Evolutionary conservation across 306 rosid genomes (phyloP).

Genomic region (Abrus precatorius): DNA sequence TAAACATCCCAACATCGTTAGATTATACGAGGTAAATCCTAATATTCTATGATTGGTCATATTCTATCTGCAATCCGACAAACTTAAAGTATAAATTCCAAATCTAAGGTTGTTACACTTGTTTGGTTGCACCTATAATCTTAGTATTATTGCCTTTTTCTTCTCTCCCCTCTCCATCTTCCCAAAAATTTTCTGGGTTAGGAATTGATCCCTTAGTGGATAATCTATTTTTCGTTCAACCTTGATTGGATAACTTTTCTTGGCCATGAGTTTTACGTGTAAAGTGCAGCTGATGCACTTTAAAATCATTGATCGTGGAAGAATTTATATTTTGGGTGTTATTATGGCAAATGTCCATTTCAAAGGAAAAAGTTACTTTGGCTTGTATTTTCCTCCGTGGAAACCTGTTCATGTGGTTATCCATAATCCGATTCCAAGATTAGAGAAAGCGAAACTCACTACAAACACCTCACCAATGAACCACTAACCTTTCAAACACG

Average conservation of each 20-base stretch:
- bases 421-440: background rate
- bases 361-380: background rate
- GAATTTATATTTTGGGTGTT: background rate
- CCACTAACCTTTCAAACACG: background rate
- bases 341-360: background rate
- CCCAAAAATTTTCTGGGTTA: background rate
- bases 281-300: slow-evolving; percentile 4
- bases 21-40: slow-evolving; percentile 78
- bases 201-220: background rate
- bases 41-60: background rate
- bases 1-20: slow-evolving; percentile 82
- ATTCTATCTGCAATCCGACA: background rate
- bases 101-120: slow-evolving; percentile 5
- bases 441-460: background rate
- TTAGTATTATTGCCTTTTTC: background rate
- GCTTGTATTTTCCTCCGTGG: background rate
- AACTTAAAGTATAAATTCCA: background rate
- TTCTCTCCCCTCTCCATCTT: background rate
- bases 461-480: background rate
- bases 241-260: background rate
- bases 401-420: background rate
- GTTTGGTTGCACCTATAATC: background rate
- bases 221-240: background rate
- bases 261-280: background rate
- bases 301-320: background rate